Evolutionary conservation across 345 rosid species (phyloP).

Genomic region (Aegle marmelos): DNA sequence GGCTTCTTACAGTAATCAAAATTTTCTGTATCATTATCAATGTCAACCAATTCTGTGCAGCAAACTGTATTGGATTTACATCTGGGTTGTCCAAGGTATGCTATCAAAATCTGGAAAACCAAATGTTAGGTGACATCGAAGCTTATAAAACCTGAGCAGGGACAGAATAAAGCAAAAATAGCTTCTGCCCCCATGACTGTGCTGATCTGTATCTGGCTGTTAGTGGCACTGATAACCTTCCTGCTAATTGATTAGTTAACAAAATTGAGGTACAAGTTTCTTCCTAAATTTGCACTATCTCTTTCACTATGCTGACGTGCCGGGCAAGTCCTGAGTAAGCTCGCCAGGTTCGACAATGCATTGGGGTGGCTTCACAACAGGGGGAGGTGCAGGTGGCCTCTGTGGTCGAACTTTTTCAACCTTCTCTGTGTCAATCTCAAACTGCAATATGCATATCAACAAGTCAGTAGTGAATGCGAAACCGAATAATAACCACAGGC

Average conservation of each 20-base stretch:
- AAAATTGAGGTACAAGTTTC: not conserved
- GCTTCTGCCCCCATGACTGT: not conserved
- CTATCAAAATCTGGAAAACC: not conserved
- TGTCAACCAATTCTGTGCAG: not conserved
- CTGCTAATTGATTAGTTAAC: constrained; percentile 2
- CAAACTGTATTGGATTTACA: not conserved
- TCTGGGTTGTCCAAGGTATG: not conserved
- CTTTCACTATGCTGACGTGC: constrained; percentile 62
- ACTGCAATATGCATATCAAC: constrained; percentile 40
- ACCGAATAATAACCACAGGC: not conserved
- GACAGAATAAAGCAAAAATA: not conserved
- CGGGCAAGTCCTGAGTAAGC: constrained; percentile 59
- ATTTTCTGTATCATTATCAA: not conserved
- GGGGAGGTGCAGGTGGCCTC: constrained; percentile 62
- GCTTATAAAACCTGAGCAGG: not conserved
- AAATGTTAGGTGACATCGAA: not conserved
- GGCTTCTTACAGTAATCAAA: not conserved
- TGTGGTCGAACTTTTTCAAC: constrained; percentile 58
- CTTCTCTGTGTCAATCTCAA: constrained; percentile 46
- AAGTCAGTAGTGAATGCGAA: not conserved
- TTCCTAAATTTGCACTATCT: not conserved
- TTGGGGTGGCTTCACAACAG: constrained; percentile 32
- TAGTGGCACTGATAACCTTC: constrained; percentile 5
- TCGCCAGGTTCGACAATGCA: constrained; percentile 20
- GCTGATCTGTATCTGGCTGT: constrained; percentile 7